These are phyloP conservation scores for Amylocystis lapponica DNA, from an alignment of 768 basidiomycete genomes.

Conservation along the genomic window DNA sequence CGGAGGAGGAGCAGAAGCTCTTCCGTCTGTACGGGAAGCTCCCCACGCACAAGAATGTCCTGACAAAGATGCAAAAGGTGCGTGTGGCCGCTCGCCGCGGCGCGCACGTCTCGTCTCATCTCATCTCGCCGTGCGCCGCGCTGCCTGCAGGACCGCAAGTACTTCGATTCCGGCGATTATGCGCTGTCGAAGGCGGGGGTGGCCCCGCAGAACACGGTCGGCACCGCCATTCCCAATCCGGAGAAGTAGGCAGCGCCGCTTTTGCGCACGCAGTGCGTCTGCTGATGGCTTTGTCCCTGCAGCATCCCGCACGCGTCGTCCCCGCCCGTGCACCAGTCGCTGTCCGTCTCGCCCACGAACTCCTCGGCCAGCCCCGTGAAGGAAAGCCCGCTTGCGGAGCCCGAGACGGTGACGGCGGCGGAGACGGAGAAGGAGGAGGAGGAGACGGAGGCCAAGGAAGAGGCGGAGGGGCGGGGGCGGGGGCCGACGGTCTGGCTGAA, in stretches of 20 bases:
- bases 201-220: constrained; percentile 81
- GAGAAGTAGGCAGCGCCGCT: constrained; percentile 64
- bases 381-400: constrained; percentile 41
- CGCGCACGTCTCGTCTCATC: too few relatives aligned
- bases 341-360: constrained; percentile 75
- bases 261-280: background rate
- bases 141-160: constrained; percentile 93
- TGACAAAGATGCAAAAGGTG: constrained; percentile 95
- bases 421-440: constrained; percentile 1
- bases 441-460: background rate
- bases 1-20: constrained; percentile 88
- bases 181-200: constrained; percentile 94
- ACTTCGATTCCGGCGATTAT: constrained; percentile 99
- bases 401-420: constrained; percentile 4
- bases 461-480: too few relatives aligned
- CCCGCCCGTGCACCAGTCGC: constrained; percentile 39
- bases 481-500: too few relatives aligned
- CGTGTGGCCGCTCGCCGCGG: too few relatives aligned
- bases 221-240: constrained; percentile 96
- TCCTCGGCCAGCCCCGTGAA: constrained; percentile 50
- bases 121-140: too few relatives aligned
- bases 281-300: constrained; percentile 7
- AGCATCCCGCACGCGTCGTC: constrained; percentile 91
- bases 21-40: constrained; percentile 94
- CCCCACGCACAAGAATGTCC: constrained; percentile 87